phyloP scores from a whole-genome alignment of 208 protist genomes.

The Naegleria gruberi region DNA sequence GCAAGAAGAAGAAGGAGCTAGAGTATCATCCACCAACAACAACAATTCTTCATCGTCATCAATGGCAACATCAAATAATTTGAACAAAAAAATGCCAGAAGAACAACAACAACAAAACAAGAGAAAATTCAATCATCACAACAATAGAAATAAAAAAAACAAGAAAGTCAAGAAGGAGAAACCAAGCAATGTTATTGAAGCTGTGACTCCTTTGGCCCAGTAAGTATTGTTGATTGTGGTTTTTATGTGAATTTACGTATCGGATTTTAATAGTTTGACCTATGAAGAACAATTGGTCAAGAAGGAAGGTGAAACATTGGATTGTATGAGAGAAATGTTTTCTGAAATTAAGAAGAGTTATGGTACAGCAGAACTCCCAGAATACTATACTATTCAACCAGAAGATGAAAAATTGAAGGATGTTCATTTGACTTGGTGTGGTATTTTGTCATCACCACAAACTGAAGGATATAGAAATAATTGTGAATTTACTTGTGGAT shows the following conservation, averaged over 20 bases:
- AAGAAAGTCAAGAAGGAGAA: not conserved
- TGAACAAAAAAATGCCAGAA: not conserved
- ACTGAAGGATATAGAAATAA: constrained; percentile 79
- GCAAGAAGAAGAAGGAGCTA: too few relatives aligned
- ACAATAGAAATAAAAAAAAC: not conserved
- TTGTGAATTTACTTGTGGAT: constrained; percentile 72
- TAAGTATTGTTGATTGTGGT: too few relatives aligned
- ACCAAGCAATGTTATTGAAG: not conserved
- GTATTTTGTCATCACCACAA: constrained; percentile 58
- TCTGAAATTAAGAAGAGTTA: not conserved
- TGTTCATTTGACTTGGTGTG: not conserved
- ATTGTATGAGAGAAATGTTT: not conserved
- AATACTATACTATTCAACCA: not conserved
- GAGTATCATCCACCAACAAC: too few relatives aligned
- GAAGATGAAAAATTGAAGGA: not conserved
- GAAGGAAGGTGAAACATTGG: not conserved
- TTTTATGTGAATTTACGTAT: too few relatives aligned
- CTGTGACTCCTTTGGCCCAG: not conserved
- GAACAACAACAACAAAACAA: not conserved
- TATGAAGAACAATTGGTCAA: constrained; percentile 10
- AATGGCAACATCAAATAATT: too few relatives aligned
- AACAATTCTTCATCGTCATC: too few relatives aligned
- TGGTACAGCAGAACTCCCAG: not conserved
- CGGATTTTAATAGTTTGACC: not conserved
- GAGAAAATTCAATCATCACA: not conserved